Evolutionary conservation across 768 basidiomycete species (phyloP), one percentile per base, ranked within the genome.

Genomic region (Suillus paluster): DNA sequence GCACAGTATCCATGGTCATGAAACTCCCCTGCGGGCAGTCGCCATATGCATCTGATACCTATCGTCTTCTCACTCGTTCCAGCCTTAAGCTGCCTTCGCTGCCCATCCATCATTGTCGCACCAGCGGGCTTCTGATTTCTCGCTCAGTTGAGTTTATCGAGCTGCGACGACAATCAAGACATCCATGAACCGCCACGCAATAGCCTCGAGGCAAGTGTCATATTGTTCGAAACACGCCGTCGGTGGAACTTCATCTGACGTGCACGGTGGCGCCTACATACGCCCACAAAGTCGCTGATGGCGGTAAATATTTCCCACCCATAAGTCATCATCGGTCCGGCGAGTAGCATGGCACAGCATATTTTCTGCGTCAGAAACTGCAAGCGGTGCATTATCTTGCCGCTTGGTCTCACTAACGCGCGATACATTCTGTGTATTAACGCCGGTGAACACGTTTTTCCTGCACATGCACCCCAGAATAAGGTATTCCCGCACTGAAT

Each of bases 361-460:
- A 66, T 27, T 9, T 27, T 49, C 25, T 19, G 17, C 23, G 14
- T 48, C 14, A 17, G 25, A 17, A 66, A 71, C 70, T 61, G 72
- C 70, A 66, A 49, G 64, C 68, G 66, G 58, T 65, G 54, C 63
- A 48, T 55, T 44, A 27, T 46, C 54, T 56, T 36, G 59, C 15
- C 53, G 59, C 49, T 57, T 58, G 42, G 57, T 59, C 17, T 72
- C 52, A 63, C 67, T 62, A 63, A 57, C 21, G 41, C 60, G 62
- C 36, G 56, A 63, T 38, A 14, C n/a, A 33, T 59, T 59, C 60
- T 38, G 57, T 63, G 49, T 25, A 60, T 2, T 63, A 62, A 50
- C 60, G 50, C 62, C 54, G 57, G 49, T 49, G n/a, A 34, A 65
- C 74, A 70, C 73, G 67, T 71, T 72, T 74, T 70, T 58, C 64